These are phyloP conservation scores for Candida nanaspora DNA, from an alignment of 805 yeast species.

Conservation along the genomic window DNA sequence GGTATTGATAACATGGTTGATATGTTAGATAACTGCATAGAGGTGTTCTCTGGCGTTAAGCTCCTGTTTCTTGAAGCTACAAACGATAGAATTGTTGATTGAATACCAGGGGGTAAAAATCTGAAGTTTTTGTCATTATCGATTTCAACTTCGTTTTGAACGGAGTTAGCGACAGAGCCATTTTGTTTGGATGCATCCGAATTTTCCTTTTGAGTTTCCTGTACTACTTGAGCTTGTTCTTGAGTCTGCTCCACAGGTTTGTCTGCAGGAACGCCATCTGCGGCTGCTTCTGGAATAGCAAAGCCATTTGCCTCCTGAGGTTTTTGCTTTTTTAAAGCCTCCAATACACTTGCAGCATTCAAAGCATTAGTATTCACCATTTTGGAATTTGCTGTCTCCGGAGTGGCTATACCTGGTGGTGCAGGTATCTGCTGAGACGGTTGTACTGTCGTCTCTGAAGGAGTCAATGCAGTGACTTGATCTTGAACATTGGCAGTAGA, in stretches of 20 bases:
- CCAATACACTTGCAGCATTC: constrained; percentile 31
- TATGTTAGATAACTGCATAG: constrained; percentile 14
- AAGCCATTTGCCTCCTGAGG: constrained; percentile 14
- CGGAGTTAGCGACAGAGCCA: too few species aligned
- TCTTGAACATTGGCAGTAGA: background rate
- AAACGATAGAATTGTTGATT: constrained; percentile 23
- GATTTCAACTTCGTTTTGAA: constrained; percentile 9
- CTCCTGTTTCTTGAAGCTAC: constrained; percentile 13
- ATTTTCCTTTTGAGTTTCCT: too few species aligned
- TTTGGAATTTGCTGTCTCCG: constrained; percentile 3
- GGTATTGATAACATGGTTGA: constrained; percentile 19
- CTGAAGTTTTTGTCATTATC: constrained; percentile 21
- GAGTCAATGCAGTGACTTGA: background rate
- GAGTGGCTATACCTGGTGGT: constrained; percentile 2
- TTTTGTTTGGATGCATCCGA: background rate
- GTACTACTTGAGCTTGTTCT: background rate
- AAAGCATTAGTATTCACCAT: constrained; percentile 23
- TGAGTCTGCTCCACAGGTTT: too few species aligned
- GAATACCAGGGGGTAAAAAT: constrained; percentile 29
- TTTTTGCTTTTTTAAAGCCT: constrained; percentile 27
- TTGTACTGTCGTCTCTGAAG: constrained; percentile 1
- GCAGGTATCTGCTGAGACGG: background rate
- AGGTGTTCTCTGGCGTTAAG: constrained; percentile 5
- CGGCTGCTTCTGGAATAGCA: too few species aligned
- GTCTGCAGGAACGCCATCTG: too few species aligned